Evolutionary conservation across 805 yeast species (phyloP).

Genomic region (Saccharomycopsis javanensis): DNA sequence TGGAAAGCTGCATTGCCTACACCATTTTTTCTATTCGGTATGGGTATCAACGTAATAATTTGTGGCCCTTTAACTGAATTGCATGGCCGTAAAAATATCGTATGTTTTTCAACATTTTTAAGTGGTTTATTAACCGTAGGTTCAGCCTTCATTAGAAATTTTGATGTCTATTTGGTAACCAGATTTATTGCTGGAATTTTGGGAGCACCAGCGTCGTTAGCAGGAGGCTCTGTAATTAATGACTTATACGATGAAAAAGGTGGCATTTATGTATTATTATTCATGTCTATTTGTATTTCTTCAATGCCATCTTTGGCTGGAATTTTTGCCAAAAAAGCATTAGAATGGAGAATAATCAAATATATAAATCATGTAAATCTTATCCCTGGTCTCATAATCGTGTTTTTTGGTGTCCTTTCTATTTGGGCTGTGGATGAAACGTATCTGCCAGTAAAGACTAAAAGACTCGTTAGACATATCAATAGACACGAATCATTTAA

Average conservation of each 20-base stretch:
- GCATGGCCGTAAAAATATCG: constrained; percentile 14
- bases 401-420: constrained; percentile 5
- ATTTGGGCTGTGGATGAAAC: constrained; percentile 12
- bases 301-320: constrained; percentile 13
- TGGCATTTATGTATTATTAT: constrained; percentile 6
- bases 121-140: constrained; percentile 8
- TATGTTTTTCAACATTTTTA: constrained; percentile 9
- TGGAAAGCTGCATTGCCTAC: constrained; percentile 4
- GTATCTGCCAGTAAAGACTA: constrained; percentile 11
- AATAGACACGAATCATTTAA: constrained; percentile 5
- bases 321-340: neutral
- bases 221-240: constrained; percentile 11
- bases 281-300: constrained; percentile 7
- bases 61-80: constrained; percentile 16
- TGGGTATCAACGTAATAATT: constrained; percentile 10
- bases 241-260: constrained; percentile 11
- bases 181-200: constrained; percentile 11
- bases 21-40: constrained; percentile 8
- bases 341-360: neutral
- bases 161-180: neutral
- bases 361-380: constrained; percentile 3
- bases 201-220: constrained; percentile 15
- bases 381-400: constrained; percentile 13
- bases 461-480: constrained; percentile 5
- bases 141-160: neutral